Conservation (phyloP, 2,329 filamentous ascomycete species). For the Cordyceps javanica region DNA sequence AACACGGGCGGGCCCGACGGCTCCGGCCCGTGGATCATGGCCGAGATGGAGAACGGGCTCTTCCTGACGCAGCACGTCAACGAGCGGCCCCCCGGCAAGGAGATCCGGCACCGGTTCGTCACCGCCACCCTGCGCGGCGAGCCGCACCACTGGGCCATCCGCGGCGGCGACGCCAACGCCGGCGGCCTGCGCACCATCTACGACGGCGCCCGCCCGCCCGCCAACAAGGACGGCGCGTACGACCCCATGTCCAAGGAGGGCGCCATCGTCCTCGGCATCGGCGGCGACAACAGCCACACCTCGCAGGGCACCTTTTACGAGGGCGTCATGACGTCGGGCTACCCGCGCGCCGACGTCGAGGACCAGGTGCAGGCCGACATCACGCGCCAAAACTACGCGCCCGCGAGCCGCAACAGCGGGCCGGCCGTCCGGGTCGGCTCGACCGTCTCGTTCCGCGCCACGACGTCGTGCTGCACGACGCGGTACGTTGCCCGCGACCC, state of each 20-base stretch:
- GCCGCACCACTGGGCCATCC: conserved; percentile 52
- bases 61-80: conserved; percentile 46
- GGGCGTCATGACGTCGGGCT: conserved; percentile 57
- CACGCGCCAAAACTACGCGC: conserved; percentile 51
- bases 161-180: conserved; percentile 49
- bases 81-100: conserved; percentile 47
- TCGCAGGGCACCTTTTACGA: conserved; percentile 61
- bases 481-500: conserved; percentile 50
- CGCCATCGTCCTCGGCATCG: conserved; percentile 61
- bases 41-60: conserved; percentile 60
- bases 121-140: conserved; percentile 52
- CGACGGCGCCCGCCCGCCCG: conserved; percentile 45
- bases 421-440: conserved; percentile 39
- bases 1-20: conserved; percentile 49
- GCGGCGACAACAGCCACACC: conserved; percentile 55
- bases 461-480: conserved; percentile 46
- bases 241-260: conserved; percentile 60
- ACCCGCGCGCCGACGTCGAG: conserved; percentile 54
- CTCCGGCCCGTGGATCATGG: conserved; percentile 61
- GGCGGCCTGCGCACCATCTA: conserved; percentile 55
- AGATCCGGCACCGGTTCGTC: conserved; percentile 49
- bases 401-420: conserved; percentile 40
- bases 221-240: conserved; percentile 37
- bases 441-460: conserved; percentile 48
- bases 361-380: conserved; percentile 54